Base-by-base conservation (phyloP, 768 basidiomycete genomes). In the Lactarius psammicola region DNA sequence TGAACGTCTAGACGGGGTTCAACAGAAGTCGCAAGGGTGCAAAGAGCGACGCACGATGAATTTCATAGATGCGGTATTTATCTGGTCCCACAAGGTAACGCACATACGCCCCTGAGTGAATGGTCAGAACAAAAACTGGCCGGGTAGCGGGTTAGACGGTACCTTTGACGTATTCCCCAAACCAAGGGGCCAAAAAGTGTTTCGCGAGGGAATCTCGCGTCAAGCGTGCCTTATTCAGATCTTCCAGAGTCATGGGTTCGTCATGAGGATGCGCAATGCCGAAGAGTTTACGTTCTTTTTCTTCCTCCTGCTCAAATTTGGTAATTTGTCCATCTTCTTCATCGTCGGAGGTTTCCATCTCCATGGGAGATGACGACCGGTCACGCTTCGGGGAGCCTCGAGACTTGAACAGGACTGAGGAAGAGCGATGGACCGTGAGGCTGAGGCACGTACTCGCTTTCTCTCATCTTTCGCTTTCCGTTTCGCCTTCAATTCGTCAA, bases 391-490 rank as follows among this genome's bases (percentile, higher is more conserved):
- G 87, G 15, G 88, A 87, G 69, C 84, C 87, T 68, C 44, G 68
- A 55, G 62, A 44, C 71, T 73, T 69, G 56, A 54, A 26, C 30
- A 60, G 28, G 60, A 69, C 70, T 67, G 63, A 56, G 56, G 54
- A 30, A 69, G 57, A 56, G 54, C 61, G 51, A 38, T 56, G 56
- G 51, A 56, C 51, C 10, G 26, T 28, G 17, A 18, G 26, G 56
- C 20, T 10, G 20, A 40, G 23, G 59, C 46, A 75, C 86, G 68
- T 75, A 94, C 95, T 66, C 88, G 84, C 74, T 88, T 90, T 76
- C 89, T 88, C 75, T 95, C 92, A 69, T 89, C 92, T 77, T 94
- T 95, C 10, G 92, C 94, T 71, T 88, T 91, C 40, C 95, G 84
- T 71, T 82, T 88, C 6, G 89, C 92, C 77, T 90, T 95, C 31